Evolutionary conservation across 305 asterid species (phyloP).

Genomic region (Fraxinus velutina): DNA sequence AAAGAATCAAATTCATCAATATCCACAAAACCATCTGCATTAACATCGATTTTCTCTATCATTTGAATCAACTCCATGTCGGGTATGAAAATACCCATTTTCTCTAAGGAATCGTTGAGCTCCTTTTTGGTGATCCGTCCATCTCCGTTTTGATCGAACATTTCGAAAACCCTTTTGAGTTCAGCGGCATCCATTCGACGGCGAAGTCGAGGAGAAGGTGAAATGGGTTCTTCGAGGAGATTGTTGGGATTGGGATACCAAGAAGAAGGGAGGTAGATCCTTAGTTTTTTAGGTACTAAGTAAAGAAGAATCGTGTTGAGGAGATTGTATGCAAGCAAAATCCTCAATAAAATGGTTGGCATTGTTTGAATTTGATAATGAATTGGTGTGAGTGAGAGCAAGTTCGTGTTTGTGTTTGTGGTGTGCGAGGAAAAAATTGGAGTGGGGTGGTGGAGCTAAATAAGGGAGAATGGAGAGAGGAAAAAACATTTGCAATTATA

Average conservation of each 20-base stretch:
- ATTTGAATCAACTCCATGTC: not conserved
- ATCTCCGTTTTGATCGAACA: constrained; percentile 8
- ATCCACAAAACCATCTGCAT: not conserved
- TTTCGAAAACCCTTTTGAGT: not conserved
- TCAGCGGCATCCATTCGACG: constrained; percentile 3
- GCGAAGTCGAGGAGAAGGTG: not conserved
- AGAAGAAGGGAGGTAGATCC: not conserved
- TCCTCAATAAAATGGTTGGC: constrained; percentile 4
- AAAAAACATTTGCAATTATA: not conserved
- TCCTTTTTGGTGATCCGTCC: constrained; percentile 8
- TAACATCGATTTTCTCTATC: constrained; percentile 10
- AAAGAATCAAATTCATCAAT: not conserved
- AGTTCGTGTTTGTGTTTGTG: not conserved
- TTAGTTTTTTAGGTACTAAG: not conserved
- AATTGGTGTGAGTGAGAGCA: not conserved
- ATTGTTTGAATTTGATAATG: not conserved
- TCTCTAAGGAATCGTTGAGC: not conserved
- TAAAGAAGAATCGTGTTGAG: not conserved
- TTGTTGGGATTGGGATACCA: not conserved
- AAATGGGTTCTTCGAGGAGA: not conserved
- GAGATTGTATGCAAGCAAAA: not conserved
- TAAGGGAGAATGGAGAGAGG: not conserved
- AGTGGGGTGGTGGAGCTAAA: not conserved
- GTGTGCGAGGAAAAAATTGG: not conserved
- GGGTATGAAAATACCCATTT: constrained; percentile 4